Conservation (phyloP, 169 alveolate species). For the Neospora caninum region DNA sequence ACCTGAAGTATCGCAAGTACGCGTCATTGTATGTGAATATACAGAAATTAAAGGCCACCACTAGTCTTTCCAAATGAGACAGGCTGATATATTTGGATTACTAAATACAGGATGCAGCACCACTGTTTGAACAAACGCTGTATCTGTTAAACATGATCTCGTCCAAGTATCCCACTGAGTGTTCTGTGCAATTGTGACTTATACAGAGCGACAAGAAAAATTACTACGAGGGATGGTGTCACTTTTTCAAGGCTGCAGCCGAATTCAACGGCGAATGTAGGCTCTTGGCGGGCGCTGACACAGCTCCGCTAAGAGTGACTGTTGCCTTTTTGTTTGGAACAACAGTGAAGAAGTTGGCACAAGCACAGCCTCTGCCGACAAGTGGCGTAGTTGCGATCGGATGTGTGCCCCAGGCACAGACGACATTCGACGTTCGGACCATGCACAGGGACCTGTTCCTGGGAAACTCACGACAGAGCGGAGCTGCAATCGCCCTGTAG, state of each 20-base stretch:
- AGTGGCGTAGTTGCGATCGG: constrained; percentile 69
- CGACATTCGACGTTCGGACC: constrained; percentile 71
- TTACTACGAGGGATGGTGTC: constrained; percentile 74
- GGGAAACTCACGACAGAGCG: constrained; percentile 71
- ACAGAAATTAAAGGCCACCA: no score
- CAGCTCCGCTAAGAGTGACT: constrained; percentile 70
- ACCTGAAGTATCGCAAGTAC: not conserved
- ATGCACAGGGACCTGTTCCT: constrained; percentile 71
- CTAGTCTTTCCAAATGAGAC: no score
- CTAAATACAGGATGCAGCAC: no score
- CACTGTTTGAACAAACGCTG: no score
- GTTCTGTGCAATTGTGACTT: not conserved
- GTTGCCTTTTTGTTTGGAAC: constrained; percentile 71
- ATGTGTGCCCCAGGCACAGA: constrained; percentile 71
- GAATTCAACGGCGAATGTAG: constrained; percentile 69
- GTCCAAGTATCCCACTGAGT: not conserved
- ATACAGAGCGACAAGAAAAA: constrained; percentile 72
- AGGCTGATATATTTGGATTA: no score
- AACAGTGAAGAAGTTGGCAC: constrained; percentile 54
- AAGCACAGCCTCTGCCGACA: constrained; percentile 37
- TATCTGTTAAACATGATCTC: no score
- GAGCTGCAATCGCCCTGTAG: constrained; percentile 72
- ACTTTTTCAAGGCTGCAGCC: constrained; percentile 71
- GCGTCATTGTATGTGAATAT: no score
- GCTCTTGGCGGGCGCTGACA: constrained; percentile 64